phyloP scores from a whole-genome alignment of 78 protist genomes.

The Guillardia theta region DNA sequence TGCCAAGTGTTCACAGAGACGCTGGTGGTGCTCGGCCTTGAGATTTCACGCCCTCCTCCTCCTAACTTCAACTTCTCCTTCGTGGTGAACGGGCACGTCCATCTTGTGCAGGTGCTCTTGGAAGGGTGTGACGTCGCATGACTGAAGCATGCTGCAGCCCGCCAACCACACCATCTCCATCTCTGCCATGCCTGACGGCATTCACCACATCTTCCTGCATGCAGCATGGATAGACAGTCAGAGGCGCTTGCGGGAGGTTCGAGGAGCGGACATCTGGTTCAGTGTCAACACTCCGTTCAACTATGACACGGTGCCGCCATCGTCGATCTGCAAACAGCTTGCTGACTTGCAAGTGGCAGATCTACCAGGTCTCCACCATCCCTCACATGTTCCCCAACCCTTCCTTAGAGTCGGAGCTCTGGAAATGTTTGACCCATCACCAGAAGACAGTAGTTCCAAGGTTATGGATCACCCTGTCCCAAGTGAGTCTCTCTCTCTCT shows the following conservation, averaged over 20 bases:
- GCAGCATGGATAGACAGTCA: neutral
- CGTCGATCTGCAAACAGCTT: neutral
- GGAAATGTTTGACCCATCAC: neutral
- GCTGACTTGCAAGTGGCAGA: neutral
- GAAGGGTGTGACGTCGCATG: no score
- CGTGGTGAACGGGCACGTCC: neutral
- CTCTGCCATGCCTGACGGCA: neutral
- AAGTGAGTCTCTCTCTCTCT: neutral
- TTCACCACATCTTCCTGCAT: neutral
- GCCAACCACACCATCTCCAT: neutral
- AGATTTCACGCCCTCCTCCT: neutral
- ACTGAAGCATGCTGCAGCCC: neutral
- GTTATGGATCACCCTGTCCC: neutral
- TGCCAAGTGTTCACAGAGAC: no score
- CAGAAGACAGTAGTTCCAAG: neutral
- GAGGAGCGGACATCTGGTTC: no score
- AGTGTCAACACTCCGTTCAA: no score
- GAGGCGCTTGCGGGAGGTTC: neutral
- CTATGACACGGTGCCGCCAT: no score
- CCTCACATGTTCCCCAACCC: neutral
- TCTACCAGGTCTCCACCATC: neutral
- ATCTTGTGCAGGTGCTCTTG: no score
- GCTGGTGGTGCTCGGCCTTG: neutral
- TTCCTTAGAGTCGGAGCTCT: no score
- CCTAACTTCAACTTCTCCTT: neutral